A percentile compares a stretch with the other conserved stretches of the same genome.
phyloP scores from a whole-genome alignment of 2,329 filamentous ascomycete genomes.

The Colletotrichum phormii region DNA sequence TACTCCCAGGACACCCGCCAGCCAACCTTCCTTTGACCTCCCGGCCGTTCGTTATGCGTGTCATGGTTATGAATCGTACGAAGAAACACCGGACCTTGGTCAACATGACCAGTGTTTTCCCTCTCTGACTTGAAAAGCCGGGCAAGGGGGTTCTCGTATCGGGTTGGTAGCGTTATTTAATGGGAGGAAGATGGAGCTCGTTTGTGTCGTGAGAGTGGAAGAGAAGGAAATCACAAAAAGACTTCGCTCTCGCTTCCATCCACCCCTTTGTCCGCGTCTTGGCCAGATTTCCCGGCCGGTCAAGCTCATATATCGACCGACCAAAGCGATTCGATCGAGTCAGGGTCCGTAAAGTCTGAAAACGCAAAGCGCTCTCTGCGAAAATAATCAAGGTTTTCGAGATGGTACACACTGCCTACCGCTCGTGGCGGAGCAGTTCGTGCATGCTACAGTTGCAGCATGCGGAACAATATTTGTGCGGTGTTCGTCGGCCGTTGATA shows the following conservation, averaged over 20 bases:
- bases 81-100: constrained; percentile 24
- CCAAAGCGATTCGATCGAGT: constrained; percentile 12
- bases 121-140: background rate
- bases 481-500: constrained; percentile 11
- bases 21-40: background rate
- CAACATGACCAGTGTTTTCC: constrained; percentile 13
- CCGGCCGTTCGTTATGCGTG: constrained; percentile 14
- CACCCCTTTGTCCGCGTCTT: background rate
- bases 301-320: constrained; percentile 22
- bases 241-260: constrained; percentile 23
- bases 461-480: constrained; percentile 3
- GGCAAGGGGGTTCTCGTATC: background rate
- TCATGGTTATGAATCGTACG: constrained; percentile 11
- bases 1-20: constrained; percentile 1
- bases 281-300: background rate
- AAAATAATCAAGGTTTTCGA: constrained; percentile 21
- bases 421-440: constrained; percentile 16
- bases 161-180: background rate
- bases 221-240: constrained; percentile 23
- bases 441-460: constrained; percentile 5
- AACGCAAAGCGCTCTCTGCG: constrained; percentile 17
- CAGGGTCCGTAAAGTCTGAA: constrained; percentile 5
- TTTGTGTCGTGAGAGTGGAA: constrained; percentile 7
- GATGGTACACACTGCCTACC: constrained; percentile 22
- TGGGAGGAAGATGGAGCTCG: background rate